Evolutionary conservation across 768 basidiomycete species (phyloP), one percentile per base, ranked within the genome.

Genomic region (Trametes gibbosa): DNA sequence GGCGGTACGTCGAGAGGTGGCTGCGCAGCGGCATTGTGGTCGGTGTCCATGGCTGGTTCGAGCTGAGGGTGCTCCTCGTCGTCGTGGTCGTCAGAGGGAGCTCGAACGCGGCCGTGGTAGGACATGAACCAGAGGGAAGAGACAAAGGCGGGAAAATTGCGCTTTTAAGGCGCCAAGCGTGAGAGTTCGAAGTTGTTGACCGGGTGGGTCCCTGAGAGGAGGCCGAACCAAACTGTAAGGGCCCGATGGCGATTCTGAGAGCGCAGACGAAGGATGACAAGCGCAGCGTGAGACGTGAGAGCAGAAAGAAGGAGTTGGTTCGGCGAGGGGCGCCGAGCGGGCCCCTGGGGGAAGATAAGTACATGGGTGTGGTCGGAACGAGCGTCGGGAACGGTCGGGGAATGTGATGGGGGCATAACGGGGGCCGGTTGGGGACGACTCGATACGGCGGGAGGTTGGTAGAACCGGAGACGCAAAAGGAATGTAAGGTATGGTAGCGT

Each of bases 201-300:
- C 43, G 43, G 19, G 13, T 17, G 10, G 43, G 43, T 45, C 27
- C 47, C 21, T 48, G 27, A 29, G 50, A 23, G 34, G 50, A 19
- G 50, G 50, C 50, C 35, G 50, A 50, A 50, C 23, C 50, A 50
- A 50, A 50, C 50, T 53, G 40, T 53, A 43, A 32, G 9, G 41
- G 51, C 50, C 34, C 34, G 50, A 48, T 29, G 47, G 27, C 47
- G 47, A 27, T 9, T 12, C 12, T 8, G 27, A 45, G n/a, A 29
- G 47, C 47, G 47, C 9, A 17, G n/a, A 10, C 47, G 47, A 27
- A 24, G 25, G 24, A 48, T 25, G 47, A 48, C 29, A 32, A 32
- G 29, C 17, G 17, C 17, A 27, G 25, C 17, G 14, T 14, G 4
- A 45, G 47, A 48, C 29, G 29, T 13, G 37, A 25, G 17, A n/a